Evolutionary conservation across 306 rosid genomes (phyloP).

Genomic region (Glycyrrhiza uralensis): DNA sequence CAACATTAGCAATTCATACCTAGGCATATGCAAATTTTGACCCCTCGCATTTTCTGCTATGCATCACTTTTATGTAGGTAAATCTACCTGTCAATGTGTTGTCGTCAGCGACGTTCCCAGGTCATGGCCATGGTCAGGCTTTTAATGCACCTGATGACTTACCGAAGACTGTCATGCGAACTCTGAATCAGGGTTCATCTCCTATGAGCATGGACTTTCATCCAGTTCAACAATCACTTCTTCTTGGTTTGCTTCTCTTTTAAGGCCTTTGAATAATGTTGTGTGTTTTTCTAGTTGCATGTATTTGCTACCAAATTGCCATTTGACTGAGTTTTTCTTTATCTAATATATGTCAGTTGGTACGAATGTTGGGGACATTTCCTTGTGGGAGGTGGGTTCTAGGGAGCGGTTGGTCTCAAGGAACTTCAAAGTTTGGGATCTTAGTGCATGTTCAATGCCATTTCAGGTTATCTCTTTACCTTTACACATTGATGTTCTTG

Average conservation of each 20-base stretch:
- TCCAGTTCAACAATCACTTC: slow-evolving; percentile 86
- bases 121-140: slow-evolving; percentile 65
- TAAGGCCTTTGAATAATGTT: background rate
- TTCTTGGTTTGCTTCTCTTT: slow-evolving; percentile 66
- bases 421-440: slow-evolving; percentile 97
- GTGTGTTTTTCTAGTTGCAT: background rate
- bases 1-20: background rate
- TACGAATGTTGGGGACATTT: slow-evolving; percentile 89
- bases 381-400: slow-evolving; percentile 96
- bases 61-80: slow-evolving; percentile 52
- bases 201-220: slow-evolving; percentile 99
- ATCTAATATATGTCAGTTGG: slow-evolving; percentile 66
- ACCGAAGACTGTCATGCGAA: slow-evolving; percentile 71
- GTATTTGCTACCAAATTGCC: background rate
- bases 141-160: slow-evolving; percentile 87
- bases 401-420: slow-evolving; percentile 74
- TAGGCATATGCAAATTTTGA: background rate
- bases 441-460: slow-evolving; percentile 80
- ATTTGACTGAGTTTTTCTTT: slow-evolving; percentile 18
- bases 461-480: slow-evolving; percentile 63
- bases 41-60: background rate
- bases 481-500: background rate
- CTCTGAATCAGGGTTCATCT: slow-evolving; percentile 86
- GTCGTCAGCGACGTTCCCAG: slow-evolving; percentile 76
- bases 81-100: slow-evolving; percentile 90